Evolutionary conservation across 805 yeast genomes (phyloP).

Genomic region (Hanseniaspora lindneri): DNA sequence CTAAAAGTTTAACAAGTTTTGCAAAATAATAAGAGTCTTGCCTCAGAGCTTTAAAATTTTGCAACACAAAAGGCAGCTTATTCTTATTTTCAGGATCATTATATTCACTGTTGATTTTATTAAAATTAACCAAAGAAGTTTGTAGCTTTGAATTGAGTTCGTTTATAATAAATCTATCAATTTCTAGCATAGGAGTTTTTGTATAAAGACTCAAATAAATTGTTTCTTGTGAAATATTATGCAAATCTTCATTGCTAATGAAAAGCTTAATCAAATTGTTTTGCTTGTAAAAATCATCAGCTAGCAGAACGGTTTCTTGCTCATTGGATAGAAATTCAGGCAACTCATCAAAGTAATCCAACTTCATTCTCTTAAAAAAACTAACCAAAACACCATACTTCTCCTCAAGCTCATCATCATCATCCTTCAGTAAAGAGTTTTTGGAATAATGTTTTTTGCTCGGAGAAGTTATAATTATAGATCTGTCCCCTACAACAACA

Average conservation of each 20-base stretch:
- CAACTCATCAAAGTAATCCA: conserved; percentile 4
- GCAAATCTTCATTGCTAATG: neutral
- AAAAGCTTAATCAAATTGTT: conserved; percentile 2
- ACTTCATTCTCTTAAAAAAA: neutral
- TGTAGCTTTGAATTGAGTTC: conserved; percentile 11
- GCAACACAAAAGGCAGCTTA: conserved; percentile 1
- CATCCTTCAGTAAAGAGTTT: neutral
- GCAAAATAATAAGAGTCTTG: conserved; percentile 1
- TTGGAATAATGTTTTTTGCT: neutral
- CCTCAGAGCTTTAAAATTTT: conserved; percentile 1
- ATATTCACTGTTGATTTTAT: conserved; percentile 7
- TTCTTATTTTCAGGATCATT: conserved; percentile 1
- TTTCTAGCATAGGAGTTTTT: conserved; percentile 14
- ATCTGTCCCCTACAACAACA: conserved; percentile 3
- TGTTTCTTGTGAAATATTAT: neutral
- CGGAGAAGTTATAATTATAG: conserved; percentile 10
- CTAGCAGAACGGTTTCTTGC: neutral
- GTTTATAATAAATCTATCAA: conserved; percentile 10
- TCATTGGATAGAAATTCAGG: conserved; percentile 2
- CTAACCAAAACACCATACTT: neutral
- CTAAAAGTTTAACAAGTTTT: neutral
- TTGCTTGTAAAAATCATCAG: neutral
- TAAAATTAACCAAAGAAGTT: conserved; percentile 1
- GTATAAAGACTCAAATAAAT: conserved; percentile 2
- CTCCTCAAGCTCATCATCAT: neutral